Evolutionary conservation across 148 eudicot genomes (phyloP).

Genomic region (Vaccinium corymbosum): DNA sequence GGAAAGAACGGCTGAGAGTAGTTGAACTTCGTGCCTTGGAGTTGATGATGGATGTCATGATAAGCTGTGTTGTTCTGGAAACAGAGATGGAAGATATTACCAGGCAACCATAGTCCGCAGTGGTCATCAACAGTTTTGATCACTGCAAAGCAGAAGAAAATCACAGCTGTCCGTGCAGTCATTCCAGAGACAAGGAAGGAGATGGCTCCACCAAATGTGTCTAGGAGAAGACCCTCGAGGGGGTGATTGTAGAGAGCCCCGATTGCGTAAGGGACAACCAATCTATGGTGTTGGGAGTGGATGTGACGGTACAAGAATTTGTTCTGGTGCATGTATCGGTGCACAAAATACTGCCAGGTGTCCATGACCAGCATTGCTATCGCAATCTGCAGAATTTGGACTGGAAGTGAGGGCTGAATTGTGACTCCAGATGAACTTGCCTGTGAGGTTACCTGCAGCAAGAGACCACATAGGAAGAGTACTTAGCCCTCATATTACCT

Average conservation of each 20-base stretch:
- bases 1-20: slow-evolving; percentile 53
- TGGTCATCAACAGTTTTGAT: slow-evolving; percentile 54
- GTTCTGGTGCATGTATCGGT: slow-evolving; percentile 56
- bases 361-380: slow-evolving; percentile 55
- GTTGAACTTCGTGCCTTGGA: slow-evolving; percentile 43
- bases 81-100: slow-evolving; percentile 44
- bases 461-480: not conserved
- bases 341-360: slow-evolving; percentile 52
- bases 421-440: slow-evolving; percentile 17
- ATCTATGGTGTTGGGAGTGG: slow-evolving; percentile 50
- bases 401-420: slow-evolving; percentile 34
- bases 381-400: slow-evolving; percentile 37
- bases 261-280: slow-evolving; percentile 47
- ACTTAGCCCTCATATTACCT: not conserved
- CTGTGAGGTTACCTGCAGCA: slow-evolving; percentile 38
- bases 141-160: slow-evolving; percentile 54
- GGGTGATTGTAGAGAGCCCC: slow-evolving; percentile 62
- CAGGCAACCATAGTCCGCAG: slow-evolving; percentile 54
- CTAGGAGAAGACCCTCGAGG: slow-evolving; percentile 45
- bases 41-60: slow-evolving; percentile 59
- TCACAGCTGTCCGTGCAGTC: slow-evolving; percentile 47
- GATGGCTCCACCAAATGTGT: slow-evolving; percentile 47
- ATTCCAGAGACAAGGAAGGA: slow-evolving; percentile 49
- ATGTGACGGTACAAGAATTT: slow-evolving; percentile 43
- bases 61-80: slow-evolving; percentile 53